Base-by-base conservation (phyloP, 306 rosid species). In the Acmispon strigosus region DNA sequence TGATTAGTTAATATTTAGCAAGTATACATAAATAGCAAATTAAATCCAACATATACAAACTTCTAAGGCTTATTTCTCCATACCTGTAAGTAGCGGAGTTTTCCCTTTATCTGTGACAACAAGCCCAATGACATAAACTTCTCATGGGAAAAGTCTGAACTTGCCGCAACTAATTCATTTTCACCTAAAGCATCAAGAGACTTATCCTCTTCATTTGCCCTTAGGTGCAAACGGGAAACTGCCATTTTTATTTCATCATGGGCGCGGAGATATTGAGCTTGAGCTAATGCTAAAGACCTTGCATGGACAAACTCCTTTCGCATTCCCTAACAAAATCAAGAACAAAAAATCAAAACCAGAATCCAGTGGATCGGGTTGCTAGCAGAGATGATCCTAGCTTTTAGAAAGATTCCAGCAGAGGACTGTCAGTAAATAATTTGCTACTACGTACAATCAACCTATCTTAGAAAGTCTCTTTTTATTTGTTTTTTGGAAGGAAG, bases 161-260 rank as follows among this genome's bases (percentile, higher is more conserved):
- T 87, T 63, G 96, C 90, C 17, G 87, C 84, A 76, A 53, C 63
- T 65, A 94, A 76, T 76, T 94, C 98, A 43, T 87, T 76, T 84
- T 86, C 86, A 70, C 85, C 84, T 36, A 90, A 62, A 69, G 91
- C 92, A 78, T 84, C 86, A 73, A 80, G 86, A 66, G 97, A 86
- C 62, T 78, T 82, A 57, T 94, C 95, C 77, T 90, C 66, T 61
- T 89, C 96, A 58, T 82, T 70, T 69, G 79, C 90, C 59, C 79
- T 73, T 48, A 88, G 66, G 73, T 80, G 87, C 78, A 90, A 72
- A 74, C 98, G 83, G 51, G 94, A 84, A 65, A 88, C 82, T 0
- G 98, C 98, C 98, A 87, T 90, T 83, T 87, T 90, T 74, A 94
- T 83, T 85, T 94, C 97, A 16, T 94, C 98, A 79, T 94, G 92